Conservation (phyloP, 768 basidiomycete genomes). For the Boletus reticulatus region DNA sequence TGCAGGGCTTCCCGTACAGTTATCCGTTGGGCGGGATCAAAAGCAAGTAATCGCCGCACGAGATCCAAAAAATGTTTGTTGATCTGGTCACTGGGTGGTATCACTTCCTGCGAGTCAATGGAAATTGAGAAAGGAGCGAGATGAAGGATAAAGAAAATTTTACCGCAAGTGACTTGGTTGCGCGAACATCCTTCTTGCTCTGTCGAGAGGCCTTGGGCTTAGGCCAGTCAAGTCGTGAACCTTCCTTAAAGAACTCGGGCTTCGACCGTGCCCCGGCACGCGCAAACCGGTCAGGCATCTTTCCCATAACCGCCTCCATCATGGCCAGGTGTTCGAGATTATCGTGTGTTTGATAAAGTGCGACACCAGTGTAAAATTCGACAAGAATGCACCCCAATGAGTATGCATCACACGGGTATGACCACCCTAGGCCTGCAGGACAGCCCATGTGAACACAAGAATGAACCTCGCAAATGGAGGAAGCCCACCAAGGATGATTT, state of each 20-base stretch:
- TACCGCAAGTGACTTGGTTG: conserved; percentile 76
- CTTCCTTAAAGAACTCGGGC: conserved; percentile 92
- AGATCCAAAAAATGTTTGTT: conserved; percentile 86
- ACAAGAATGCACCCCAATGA: conserved; percentile 98
- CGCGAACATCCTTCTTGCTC: conserved; percentile 91
- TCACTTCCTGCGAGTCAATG: conserved; percentile 63
- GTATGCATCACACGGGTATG: conserved; percentile 97
- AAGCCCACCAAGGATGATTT: conserved; percentile 92
- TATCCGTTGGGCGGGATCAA: conserved; percentile 87
- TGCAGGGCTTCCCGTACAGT: conserved; percentile 84
- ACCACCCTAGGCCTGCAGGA: conserved; percentile 89
- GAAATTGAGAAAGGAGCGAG: not conserved
- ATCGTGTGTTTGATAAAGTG: conserved; percentile 99
- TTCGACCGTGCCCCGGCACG: conserved; percentile 74
- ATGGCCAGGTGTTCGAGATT: conserved; percentile 99
- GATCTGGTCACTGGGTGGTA: conserved; percentile 68
- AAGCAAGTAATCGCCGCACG: conserved; percentile 81
- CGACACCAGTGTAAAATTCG: conserved; percentile 96
- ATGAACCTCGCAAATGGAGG: conserved; percentile 10
- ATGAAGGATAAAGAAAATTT: conserved; percentile 24
- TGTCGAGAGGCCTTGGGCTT: conserved; percentile 84
- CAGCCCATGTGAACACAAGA: conserved; percentile 14
- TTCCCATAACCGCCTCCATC: conserved; percentile 99
- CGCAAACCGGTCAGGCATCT: conserved; percentile 88
- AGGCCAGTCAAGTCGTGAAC: conserved; percentile 86